These are phyloP conservation scores for Vickermania ingenoplastis DNA, from an alignment of 208 protist species.

Conservation along the genomic window DNA sequence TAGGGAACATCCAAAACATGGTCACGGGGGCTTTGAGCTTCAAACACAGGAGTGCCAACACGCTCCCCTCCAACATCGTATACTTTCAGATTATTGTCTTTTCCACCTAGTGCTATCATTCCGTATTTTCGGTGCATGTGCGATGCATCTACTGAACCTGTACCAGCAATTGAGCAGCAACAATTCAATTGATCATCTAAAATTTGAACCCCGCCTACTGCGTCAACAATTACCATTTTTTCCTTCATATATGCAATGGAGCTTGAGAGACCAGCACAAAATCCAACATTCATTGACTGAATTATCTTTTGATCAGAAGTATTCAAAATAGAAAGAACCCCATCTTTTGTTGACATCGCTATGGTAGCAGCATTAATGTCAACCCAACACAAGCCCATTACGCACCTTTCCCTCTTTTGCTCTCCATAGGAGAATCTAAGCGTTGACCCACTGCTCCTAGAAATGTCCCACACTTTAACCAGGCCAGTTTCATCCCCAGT, in stretches of 20 bases:
- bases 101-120: slow-evolving; percentile 62
- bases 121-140: slow-evolving; percentile 76
- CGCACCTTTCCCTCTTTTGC: slow-evolving; percentile 45
- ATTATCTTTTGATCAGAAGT: slow-evolving; percentile 19
- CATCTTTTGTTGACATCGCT: slow-evolving; percentile 53
- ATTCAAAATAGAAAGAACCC: slow-evolving; percentile 42
- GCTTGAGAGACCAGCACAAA: slow-evolving; percentile 35
- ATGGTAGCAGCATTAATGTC: slow-evolving; percentile 40
- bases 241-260: slow-evolving; percentile 55
- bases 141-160: slow-evolving; percentile 47
- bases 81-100: slow-evolving; percentile 61
- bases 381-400: slow-evolving; percentile 73
- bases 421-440: slow-evolving; percentile 57
- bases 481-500: slow-evolving; percentile 78
- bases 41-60: slow-evolving; percentile 36
- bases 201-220: slow-evolving; percentile 30
- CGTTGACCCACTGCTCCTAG: slow-evolving; percentile 50
- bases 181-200: slow-evolving; percentile 21
- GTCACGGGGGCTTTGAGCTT: slow-evolving; percentile 50
- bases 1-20: slow-evolving; percentile 71
- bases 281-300: slow-evolving; percentile 20
- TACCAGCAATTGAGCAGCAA: slow-evolving; percentile 15
- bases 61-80: slow-evolving; percentile 49
- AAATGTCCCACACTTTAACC: slow-evolving; percentile 80
- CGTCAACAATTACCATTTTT: slow-evolving; percentile 38